Base-by-base conservation (phyloP, 192 early-diverging fungal species). In the Funneliformis mosseae region DNA sequence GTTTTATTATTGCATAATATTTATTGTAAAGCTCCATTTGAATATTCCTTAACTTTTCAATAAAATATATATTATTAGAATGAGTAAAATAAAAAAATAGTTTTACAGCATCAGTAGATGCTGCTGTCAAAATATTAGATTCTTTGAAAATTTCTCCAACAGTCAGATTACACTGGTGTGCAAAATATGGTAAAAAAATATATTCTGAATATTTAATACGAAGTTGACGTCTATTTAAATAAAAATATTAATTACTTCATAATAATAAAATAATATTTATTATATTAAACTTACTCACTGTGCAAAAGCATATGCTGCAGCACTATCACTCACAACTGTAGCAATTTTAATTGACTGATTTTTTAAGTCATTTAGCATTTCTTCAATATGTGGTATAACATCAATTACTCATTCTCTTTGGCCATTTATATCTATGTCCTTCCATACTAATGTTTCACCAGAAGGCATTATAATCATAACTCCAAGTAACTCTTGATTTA, bases 31-130 rank as follows among this genome's bases (percentile, higher is more conserved):
- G n/a, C 23, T 61, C 21, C 18, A 45, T 21, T 46, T 77, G 61
- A 1, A 76, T 60, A n/a, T 62, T 33, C 45, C 61, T 12, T 38
- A 76, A 41, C 10, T 77, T 77, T 66, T n/a, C 62, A 77, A 77
- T 77, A 64, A 77, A 77, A 64, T 64, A 77, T 64, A 7, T n/a
- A 64, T 77, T 55, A 77, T 43, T 42, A 21, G 75, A 11, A 45
- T 63, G 14, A 43, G 64, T 63, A 66, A 77, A 77, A 77, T 66
- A 77, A 41, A 5, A 1, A n/a, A 23, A 39, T 23, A 64, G 2
- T 43, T 18, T 63, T 0, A 64, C 5, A 11, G 27, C 62, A 42
- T 64, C 18, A 43, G 16, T 43, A 5, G 61, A 64, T 64, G 60
- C 39, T 8, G 4, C 23, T 43, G 43, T 66, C 0, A 77, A 77